A percentile compares a stretch with the other conserved stretches of the same genome.
These are phyloP conservation scores for Chaetomiaceae sp. DNA, from an alignment of 2,329 filamentous ascomycete genomes.

Conservation along the genomic window DNA sequence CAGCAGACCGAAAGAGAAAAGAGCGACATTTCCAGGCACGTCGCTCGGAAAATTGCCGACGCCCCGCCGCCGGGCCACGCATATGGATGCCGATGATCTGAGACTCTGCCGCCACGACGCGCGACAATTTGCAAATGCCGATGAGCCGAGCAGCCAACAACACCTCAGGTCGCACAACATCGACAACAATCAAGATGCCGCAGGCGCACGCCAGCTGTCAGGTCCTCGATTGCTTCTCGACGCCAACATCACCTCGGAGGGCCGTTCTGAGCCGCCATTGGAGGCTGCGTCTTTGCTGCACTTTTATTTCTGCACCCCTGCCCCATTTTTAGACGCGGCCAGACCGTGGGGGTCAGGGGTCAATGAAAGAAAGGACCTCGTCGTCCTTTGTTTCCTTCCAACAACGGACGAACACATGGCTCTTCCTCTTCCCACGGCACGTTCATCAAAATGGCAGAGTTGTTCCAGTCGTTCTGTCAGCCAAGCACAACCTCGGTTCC, in stretches of 20 bases:
- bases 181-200: not conserved
- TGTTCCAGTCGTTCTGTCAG: not conserved
- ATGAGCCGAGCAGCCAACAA: not conserved
- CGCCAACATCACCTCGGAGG: not conserved
- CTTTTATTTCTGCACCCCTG: constrained; percentile 14
- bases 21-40: too few relatives aligned
- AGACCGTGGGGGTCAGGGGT: constrained; percentile 4
- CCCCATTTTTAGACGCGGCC: not conserved
- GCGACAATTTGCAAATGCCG: not conserved
- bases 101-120: not conserved
- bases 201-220: not conserved
- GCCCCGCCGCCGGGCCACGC: too few relatives aligned
- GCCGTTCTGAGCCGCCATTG: not conserved
- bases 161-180: not conserved
- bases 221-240: not conserved
- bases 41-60: too few relatives aligned
- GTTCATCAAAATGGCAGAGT: not conserved
- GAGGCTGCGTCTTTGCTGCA: not conserved
- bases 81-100: too few relatives aligned
- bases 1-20: too few relatives aligned
- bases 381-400: not conserved
- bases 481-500: not conserved
- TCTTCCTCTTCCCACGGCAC: not conserved
- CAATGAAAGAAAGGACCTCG: not conserved
- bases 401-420: not conserved